These are phyloP conservation scores for Hypoxylon crocopeplum DNA, from an alignment of 495 filamentous ascomycete genomes.

Conservation along the genomic window DNA sequence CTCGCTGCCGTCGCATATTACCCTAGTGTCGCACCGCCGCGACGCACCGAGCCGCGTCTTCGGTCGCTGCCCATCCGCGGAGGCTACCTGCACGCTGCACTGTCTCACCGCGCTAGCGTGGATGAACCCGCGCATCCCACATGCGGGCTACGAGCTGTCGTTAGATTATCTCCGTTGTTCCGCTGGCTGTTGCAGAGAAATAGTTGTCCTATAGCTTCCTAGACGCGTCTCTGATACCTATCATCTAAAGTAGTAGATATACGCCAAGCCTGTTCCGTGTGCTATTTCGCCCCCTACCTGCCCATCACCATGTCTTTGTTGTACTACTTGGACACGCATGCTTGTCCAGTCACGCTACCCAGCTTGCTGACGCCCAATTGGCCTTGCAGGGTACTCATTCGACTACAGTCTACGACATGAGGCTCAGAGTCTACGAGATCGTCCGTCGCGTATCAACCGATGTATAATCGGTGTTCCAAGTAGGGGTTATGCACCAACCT, in stretches of 20 bases:
- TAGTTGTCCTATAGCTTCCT: too few species aligned
- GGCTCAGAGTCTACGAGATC: too few species aligned
- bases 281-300: neutral
- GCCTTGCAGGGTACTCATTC: neutral
- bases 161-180: conserved; percentile 6
- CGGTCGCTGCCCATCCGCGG: conserved; percentile 13
- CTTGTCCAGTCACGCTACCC: neutral
- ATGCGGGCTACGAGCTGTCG: neutral
- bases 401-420: neutral
- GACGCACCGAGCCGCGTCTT: conserved; percentile 29
- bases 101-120: conserved; percentile 18
- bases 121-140: conserved; percentile 16
- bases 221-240: too few species aligned
- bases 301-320: conserved; percentile 9
- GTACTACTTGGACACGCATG: conserved; percentile 14
- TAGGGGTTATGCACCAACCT: too few species aligned
- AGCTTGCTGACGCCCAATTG: neutral
- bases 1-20: conserved; percentile 13
- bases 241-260: neutral
- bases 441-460: too few species aligned
- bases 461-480: too few species aligned
- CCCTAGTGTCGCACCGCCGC: conserved; percentile 2
- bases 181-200: too few species aligned
- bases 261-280: conserved; percentile 4
- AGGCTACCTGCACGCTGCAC: conserved; percentile 25